Conservation (phyloP, 108 stramenopile genomes). For the Nitzschia sp. region DNA sequence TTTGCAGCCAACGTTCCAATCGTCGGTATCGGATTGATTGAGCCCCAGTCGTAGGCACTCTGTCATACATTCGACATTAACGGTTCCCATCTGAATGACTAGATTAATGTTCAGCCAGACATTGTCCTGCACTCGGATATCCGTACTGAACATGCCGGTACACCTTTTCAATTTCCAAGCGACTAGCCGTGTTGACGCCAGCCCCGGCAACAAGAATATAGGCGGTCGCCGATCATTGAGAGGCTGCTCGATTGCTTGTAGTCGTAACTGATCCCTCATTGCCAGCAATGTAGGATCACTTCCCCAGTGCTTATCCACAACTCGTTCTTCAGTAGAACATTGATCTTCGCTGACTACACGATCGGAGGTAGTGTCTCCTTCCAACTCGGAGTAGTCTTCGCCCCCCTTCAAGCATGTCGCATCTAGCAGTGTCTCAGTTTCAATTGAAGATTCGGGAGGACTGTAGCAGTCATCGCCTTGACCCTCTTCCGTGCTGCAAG, state of each 20-base stretch:
- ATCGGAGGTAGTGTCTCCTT: background rate
- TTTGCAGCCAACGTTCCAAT: slow-evolving; percentile 69
- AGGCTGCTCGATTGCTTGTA: slow-evolving; percentile 25
- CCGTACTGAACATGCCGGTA: slow-evolving; percentile 51
- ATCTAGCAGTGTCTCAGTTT: slow-evolving; percentile 47
- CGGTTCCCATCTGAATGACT: slow-evolving; percentile 79
- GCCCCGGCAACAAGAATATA: slow-evolving; percentile 81
- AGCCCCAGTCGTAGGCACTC: slow-evolving; percentile 76
- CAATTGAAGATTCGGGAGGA: slow-evolving; percentile 65
- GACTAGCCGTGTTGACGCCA: slow-evolving; percentile 82
- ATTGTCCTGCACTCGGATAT: slow-evolving; percentile 86
- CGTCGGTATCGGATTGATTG: slow-evolving; percentile 79
- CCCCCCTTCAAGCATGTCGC: slow-evolving; percentile 46
- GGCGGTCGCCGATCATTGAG: slow-evolving; percentile 61
- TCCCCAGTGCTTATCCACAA: slow-evolving; percentile 87
- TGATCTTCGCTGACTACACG: slow-evolving; percentile 4
- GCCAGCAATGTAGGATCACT: slow-evolving; percentile 52
- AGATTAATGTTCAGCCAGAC: slow-evolving; percentile 86
- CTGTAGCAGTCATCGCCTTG: slow-evolving; percentile 50
- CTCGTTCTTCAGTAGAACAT: slow-evolving; percentile 30
- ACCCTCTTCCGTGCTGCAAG: slow-evolving; percentile 30
- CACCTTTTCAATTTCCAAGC: slow-evolving; percentile 83
- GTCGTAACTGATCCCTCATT: slow-evolving; percentile 68
- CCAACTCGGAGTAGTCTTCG: slow-evolving; percentile 24
- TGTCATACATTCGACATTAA: slow-evolving; percentile 69